Conservation (phyloP, 2,329 filamentous ascomycete genomes). For the Penicillium glabrum region DNA sequence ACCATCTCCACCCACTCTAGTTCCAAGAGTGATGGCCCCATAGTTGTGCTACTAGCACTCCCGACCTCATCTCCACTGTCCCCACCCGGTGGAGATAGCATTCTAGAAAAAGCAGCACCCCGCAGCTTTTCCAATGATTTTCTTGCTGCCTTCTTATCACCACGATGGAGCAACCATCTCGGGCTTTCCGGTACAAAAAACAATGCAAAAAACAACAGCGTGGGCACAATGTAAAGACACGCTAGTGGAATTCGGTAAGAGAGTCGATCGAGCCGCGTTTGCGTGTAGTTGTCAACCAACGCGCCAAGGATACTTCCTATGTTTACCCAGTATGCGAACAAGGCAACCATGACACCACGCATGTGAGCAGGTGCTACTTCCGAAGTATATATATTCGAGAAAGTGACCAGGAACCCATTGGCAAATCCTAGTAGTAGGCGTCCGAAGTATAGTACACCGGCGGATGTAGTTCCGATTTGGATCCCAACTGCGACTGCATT, state of each 20-base stretch:
- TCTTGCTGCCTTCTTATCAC: slow-evolving; percentile 12
- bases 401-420: slow-evolving; percentile 49
- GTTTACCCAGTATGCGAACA: slow-evolving; percentile 53
- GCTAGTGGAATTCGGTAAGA: slow-evolving; percentile 26
- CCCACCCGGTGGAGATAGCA: not conserved
- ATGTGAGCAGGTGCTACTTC: slow-evolving; percentile 51
- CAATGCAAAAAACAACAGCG: slow-evolving; percentile 21
- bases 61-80: not conserved
- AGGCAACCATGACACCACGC: slow-evolving; percentile 49
- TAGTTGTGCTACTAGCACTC: not conserved
- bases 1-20: slow-evolving; percentile 13
- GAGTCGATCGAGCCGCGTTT: slow-evolving; percentile 30
- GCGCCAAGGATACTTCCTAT: slow-evolving; percentile 15
- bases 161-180: slow-evolving; percentile 26
- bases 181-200: slow-evolving; percentile 31
- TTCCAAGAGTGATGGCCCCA: slow-evolving; percentile 5
- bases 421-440: slow-evolving; percentile 47
- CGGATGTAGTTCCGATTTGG: slow-evolving; percentile 44
- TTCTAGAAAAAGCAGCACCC: not conserved
- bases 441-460: slow-evolving; percentile 47
- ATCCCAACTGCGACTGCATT: slow-evolving; percentile 46
- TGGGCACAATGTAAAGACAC: slow-evolving; percentile 24
- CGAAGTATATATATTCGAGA: slow-evolving; percentile 50
- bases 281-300: slow-evolving; percentile 25
- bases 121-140: slow-evolving; percentile 8